Evolutionary conservation across 768 basidiomycete species (phyloP).

Genomic region (Termitomyces bulborhizus): DNA sequence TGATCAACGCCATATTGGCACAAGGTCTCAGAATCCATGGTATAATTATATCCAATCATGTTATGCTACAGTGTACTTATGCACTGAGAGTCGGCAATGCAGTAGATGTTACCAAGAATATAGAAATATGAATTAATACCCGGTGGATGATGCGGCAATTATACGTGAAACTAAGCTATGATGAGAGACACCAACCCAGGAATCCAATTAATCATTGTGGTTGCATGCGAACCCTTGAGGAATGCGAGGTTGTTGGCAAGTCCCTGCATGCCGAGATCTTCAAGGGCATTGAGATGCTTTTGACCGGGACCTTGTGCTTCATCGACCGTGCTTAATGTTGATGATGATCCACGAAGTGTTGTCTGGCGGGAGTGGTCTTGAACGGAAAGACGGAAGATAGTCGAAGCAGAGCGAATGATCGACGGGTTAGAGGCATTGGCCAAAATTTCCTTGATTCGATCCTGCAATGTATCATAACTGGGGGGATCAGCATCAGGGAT

Average conservation of each 20-base stretch:
- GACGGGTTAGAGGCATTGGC: slow-evolving; percentile 64
- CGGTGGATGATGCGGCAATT: slow-evolving; percentile 5
- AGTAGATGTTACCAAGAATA: slow-evolving; percentile 7
- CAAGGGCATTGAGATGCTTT: slow-evolving; percentile 53
- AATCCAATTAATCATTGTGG: slow-evolving; percentile 72
- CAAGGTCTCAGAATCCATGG: neutral
- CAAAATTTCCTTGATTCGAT: slow-evolving; percentile 68
- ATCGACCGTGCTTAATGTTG: slow-evolving; percentile 60
- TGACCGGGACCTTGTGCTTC: slow-evolving; percentile 49
- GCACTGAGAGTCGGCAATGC: neutral
- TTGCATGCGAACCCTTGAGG: slow-evolving; percentile 47
- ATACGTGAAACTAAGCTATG: slow-evolving; percentile 20
- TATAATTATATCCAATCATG: slow-evolving; percentile 7
- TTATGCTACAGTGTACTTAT: slow-evolving; percentile 3
- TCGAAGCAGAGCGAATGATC: slow-evolving; percentile 68
- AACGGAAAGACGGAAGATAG: slow-evolving; percentile 65
- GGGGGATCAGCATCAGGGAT: neutral
- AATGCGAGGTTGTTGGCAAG: slow-evolving; percentile 71
- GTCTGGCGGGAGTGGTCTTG: slow-evolving; percentile 43
- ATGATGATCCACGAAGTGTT: slow-evolving; percentile 46
- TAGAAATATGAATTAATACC: slow-evolving; percentile 8
- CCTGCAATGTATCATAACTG: slow-evolving; percentile 74
- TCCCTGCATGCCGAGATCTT: slow-evolving; percentile 70
- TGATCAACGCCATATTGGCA: neutral
- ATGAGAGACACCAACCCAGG: slow-evolving; percentile 38